Evolutionary conservation across 2,329 filamentous ascomycete species (phyloP).

Genomic region (Monosporascus sp.): DNA sequence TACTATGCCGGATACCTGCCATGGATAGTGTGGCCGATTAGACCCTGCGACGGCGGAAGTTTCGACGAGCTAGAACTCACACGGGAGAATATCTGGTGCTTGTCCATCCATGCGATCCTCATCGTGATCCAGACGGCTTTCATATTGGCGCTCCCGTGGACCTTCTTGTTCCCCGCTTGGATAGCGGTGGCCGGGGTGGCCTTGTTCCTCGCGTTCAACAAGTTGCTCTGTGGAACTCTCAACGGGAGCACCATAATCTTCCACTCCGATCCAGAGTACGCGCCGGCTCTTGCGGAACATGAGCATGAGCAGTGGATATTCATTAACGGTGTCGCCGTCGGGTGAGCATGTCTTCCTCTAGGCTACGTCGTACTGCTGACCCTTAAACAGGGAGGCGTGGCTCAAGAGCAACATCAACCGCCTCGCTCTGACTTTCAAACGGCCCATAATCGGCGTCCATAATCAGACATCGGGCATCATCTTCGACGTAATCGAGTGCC

Average conservation of each 20-base stretch:
- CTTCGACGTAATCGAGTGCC: slow-evolving; percentile 72
- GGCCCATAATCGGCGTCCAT: slow-evolving; percentile 68
- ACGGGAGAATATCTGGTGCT: slow-evolving; percentile 48
- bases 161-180: slow-evolving; percentile 46
- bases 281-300: slow-evolving; percentile 43
- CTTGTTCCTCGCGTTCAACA: slow-evolving; percentile 46
- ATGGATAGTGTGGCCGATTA: slow-evolving; percentile 55
- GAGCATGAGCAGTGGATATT: slow-evolving; percentile 73
- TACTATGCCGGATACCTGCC: slow-evolving; percentile 52
- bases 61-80: slow-evolving; percentile 63
- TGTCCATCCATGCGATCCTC: slow-evolving; percentile 56
- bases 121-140: slow-evolving; percentile 56
- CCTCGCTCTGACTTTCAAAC: slow-evolving; percentile 66
- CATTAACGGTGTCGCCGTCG: slow-evolving; percentile 65
- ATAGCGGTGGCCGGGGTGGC: slow-evolving; percentile 33
- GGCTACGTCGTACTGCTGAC: background rate
- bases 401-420: slow-evolving; percentile 67
- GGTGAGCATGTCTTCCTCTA: slow-evolving; percentile 36
- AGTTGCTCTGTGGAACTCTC: slow-evolving; percentile 44
- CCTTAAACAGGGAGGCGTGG: slow-evolving; percentile 51
- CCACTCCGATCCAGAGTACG: slow-evolving; percentile 48
- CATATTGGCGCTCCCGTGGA: slow-evolving; percentile 51
- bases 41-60: slow-evolving; percentile 44
- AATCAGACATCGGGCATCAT: slow-evolving; percentile 70
- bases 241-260: slow-evolving; percentile 49